Conservation (phyloP, 805 yeast species). For the Barnettozyma siamensis region DNA sequence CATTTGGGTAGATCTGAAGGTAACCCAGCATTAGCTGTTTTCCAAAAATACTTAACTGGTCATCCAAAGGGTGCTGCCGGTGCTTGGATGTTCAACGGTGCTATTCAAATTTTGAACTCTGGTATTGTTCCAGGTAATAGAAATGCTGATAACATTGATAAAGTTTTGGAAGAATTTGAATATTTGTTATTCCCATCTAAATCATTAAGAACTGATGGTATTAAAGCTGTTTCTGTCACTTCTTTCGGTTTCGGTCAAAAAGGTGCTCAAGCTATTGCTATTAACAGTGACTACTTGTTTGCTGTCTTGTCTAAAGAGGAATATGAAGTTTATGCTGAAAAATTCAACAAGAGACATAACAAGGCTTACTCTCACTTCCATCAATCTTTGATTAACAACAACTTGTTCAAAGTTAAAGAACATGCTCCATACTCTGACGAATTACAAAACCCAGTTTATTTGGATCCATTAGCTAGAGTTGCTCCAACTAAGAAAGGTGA, state of each 20-base stretch:
- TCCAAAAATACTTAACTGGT: constrained; percentile 98
- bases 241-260: constrained; percentile 99
- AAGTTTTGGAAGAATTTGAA: constrained; percentile 72
- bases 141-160: constrained; percentile 95
- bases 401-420: constrained; percentile 89
- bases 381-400: constrained; percentile 85
- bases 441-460: constrained; percentile 82
- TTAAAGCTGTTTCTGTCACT: constrained; percentile 94
- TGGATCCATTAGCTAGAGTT: constrained; percentile 84
- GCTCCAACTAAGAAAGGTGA: constrained; percentile 33
- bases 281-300: constrained; percentile 90
- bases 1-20: constrained; percentile 97
- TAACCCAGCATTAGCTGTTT: constrained; percentile 95
- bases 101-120: constrained; percentile 81
- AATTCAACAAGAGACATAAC: constrained; percentile 78
- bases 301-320: constrained; percentile 70
- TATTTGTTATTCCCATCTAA: constrained; percentile 92
- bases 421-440: constrained; percentile 89
- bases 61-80: constrained; percentile 99
- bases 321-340: constrained; percentile 64
- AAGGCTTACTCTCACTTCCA: constrained; percentile 92
- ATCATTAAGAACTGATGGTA: constrained; percentile 89
- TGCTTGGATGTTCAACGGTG: constrained; percentile 99
- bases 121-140: constrained; percentile 98
- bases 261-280: constrained; percentile 92